These are phyloP conservation scores for Sporopachydermia lactativora DNA, from an alignment of 805 yeast genomes.

Conservation along the genomic window DNA sequence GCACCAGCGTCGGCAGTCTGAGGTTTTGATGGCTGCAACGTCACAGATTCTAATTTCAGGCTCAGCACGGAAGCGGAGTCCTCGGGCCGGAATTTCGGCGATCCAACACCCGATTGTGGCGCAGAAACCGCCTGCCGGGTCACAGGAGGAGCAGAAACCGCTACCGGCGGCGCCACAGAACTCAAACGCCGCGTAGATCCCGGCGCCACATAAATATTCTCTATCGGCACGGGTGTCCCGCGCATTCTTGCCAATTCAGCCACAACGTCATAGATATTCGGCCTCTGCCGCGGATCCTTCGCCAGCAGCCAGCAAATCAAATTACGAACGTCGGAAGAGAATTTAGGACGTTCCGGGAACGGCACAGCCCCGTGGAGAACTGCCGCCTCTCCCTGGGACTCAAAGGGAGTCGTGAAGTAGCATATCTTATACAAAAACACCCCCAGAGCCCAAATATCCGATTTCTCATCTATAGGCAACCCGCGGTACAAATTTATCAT, in stretches of 20 bases:
- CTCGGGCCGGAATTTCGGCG: slow-evolving; percentile 2
- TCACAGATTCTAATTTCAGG: slow-evolving; percentile 2
- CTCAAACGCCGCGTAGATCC: neutral
- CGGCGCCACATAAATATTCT: slow-evolving; percentile 19
- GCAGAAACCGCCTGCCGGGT: neutral
- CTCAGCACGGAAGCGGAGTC: neutral
- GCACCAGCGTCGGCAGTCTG: slow-evolving; percentile 1
- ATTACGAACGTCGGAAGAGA: slow-evolving; percentile 57
- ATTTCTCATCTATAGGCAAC: slow-evolving; percentile 76
- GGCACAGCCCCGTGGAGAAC: slow-evolving; percentile 72
- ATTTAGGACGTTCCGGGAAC: slow-evolving; percentile 56
- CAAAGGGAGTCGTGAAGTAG: slow-evolving; percentile 92
- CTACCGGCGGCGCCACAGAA: too few species aligned
- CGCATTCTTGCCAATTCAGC: slow-evolving; percentile 47
- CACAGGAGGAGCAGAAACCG: neutral
- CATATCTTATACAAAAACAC: slow-evolving; percentile 81
- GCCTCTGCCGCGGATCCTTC: slow-evolving; percentile 71
- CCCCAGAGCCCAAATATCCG: slow-evolving; percentile 96
- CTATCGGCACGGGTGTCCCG: slow-evolving; percentile 37
- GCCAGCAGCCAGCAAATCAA: slow-evolving; percentile 68
- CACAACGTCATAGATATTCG: slow-evolving; percentile 74
- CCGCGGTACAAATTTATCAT: slow-evolving; percentile 84
- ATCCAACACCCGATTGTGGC: slow-evolving; percentile 2
- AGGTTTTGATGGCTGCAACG: slow-evolving; percentile 1
- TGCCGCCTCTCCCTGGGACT: slow-evolving; percentile 68